phyloP scores from a whole-genome alignment of 1,284 basidiomycete genomes.

The Pyrrhoderma noxium region DNA sequence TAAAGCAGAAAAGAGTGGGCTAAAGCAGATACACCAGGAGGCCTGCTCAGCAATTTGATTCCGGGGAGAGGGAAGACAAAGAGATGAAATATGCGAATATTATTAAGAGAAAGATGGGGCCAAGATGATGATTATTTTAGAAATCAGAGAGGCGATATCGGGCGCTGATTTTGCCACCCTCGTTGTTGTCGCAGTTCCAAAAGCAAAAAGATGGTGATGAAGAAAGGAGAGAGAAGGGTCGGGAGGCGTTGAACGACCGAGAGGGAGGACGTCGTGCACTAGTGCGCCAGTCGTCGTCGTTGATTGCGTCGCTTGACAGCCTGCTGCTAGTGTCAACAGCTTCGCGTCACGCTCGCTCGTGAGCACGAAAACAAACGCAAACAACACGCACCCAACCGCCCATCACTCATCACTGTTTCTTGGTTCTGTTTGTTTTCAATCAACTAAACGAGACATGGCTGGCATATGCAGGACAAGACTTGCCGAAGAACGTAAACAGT shows the following conservation, averaged over 20 bases:
- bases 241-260: not conserved
- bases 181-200: too few species aligned
- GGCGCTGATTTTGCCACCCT: too few species aligned
- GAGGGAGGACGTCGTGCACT: too few species aligned
- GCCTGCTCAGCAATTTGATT: too few species aligned
- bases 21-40: too few species aligned
- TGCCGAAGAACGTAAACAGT: constrained; percentile 96
- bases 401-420: not conserved
- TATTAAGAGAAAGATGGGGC: not conserved
- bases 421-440: not conserved
- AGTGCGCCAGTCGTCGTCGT: too few species aligned
- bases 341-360: too few species aligned
- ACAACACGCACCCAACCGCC: not conserved
- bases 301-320: not conserved
- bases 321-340: too few species aligned
- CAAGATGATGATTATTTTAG: too few species aligned
- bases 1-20: too few species aligned
- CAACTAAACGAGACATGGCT: constrained; percentile 45
- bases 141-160: too few species aligned
- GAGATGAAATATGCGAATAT: not conserved
- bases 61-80: not conserved
- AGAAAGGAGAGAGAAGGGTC: not conserved
- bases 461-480: constrained; percentile 80
- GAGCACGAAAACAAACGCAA: not conserved
- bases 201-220: too few species aligned